A percentile compares a stretch with the other conserved stretches of the same genome.
phyloP scores from a whole-genome alignment of 1,139 yeast species.

The Kurtzmaniella quercitrusa region DNA sequence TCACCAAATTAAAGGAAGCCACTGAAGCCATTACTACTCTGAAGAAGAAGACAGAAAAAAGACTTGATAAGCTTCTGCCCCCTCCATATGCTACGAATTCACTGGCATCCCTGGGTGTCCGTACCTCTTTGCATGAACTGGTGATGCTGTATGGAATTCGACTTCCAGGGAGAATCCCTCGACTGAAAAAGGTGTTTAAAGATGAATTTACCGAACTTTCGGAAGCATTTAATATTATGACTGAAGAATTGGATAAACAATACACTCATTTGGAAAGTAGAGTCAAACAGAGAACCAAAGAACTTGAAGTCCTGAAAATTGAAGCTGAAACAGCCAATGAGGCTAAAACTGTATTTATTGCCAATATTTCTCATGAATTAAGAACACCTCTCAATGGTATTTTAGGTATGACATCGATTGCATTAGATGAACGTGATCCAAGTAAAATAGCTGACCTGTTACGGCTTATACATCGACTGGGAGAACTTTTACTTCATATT shows the following conservation, averaged over 20 bases:
- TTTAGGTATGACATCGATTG: constrained; percentile 91
- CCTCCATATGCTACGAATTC: constrained; percentile 6
- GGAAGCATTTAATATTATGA: constrained; percentile 87
- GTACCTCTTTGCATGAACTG: constrained; percentile 12
- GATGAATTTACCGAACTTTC: constrained; percentile 88
- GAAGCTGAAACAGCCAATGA: constrained; percentile 94
- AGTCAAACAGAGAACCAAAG: constrained; percentile 83
- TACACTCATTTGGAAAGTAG: constrained; percentile 83
- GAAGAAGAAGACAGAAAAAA: constrained; percentile 19
- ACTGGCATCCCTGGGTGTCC: constrained; percentile 3
- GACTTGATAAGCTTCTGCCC: background rate
- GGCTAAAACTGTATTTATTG: constrained; percentile 91
- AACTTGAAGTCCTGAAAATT: constrained; percentile 80
- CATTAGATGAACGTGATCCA: constrained; percentile 76
- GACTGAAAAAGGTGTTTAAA: constrained; percentile 55
- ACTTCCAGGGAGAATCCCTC: constrained; percentile 50
- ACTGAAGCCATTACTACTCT: constrained; percentile 58
- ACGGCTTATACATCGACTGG: constrained; percentile 78
- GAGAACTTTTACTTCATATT: constrained; percentile 80
- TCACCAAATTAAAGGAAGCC: constrained; percentile 74
- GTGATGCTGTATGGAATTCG: constrained; percentile 37
- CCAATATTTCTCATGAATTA: constrained; percentile 92
- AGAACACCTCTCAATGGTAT: constrained; percentile 95
- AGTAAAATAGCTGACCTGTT: constrained; percentile 60
- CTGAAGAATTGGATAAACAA: constrained; percentile 80